Conservation (phyloP, 2,329 filamentous ascomycete genomes). For the Talaromyces sp. region DNA sequence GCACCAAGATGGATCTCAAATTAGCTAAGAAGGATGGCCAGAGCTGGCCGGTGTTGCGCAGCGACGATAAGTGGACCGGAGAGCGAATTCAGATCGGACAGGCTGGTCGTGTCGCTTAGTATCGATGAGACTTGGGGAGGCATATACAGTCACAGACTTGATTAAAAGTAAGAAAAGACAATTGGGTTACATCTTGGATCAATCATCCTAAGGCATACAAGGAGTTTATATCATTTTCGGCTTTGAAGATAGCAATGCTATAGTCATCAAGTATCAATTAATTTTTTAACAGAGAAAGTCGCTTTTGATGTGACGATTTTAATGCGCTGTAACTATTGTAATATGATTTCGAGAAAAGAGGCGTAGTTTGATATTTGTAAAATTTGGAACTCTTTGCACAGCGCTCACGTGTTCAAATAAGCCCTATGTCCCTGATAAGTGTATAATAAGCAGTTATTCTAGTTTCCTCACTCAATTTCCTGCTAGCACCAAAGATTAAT, state of each 20-base stretch:
- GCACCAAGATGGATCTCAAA: conserved; percentile 82
- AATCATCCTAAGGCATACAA: conserved; percentile 13
- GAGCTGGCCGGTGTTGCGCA: conserved; percentile 81
- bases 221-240: conserved; percentile 17
- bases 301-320: not conserved
- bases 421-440: not conserved
- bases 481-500: not conserved
- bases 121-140: not conserved
- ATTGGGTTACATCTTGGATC: not conserved
- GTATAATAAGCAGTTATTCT: not conserved
- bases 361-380: not conserved
- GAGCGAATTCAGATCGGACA: conserved; percentile 88
- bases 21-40: conserved; percentile 69
- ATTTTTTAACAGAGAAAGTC: not conserved
- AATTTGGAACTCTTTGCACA: not conserved
- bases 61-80: conserved; percentile 67
- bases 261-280: not conserved
- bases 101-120: conserved; percentile 57
- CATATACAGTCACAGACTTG: not conserved
- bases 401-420: conserved; percentile 2
- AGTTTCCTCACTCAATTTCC: not conserved
- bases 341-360: not conserved
- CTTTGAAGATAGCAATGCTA: not conserved
- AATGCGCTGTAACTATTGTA: not conserved
- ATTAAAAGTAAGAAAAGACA: not conserved